Evolutionary conservation across 1,284 basidiomycete genomes (phyloP).

Genomic region (Somion occarium): DNA sequence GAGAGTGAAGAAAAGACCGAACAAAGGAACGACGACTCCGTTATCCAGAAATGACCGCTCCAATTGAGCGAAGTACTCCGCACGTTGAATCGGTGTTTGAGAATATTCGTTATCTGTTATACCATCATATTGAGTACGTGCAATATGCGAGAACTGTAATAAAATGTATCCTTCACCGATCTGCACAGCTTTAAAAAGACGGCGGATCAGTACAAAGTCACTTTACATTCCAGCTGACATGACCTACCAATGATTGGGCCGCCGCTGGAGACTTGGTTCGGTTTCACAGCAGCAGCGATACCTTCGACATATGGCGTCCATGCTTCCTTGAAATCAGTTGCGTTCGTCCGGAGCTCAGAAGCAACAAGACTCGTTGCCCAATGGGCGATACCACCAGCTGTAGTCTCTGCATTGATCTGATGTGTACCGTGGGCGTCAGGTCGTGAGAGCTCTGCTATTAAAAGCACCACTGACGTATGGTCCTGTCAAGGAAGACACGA

Average conservation of each 20-base stretch:
- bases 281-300: constrained; percentile 54
- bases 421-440: too few relatives aligned
- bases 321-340: constrained; percentile 58
- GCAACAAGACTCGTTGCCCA: constrained; percentile 71
- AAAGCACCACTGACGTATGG: constrained; percentile 19
- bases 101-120: constrained; percentile 71
- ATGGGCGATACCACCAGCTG: constrained; percentile 75
- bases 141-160: neutral
- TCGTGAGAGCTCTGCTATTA: too few relatives aligned
- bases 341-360: constrained; percentile 64
- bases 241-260: constrained; percentile 70
- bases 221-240: neutral
- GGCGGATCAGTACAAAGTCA: neutral
- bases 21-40: constrained; percentile 61
- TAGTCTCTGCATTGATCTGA: constrained; percentile 80
- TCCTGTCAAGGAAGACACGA: constrained; percentile 13
- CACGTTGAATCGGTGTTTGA: constrained; percentile 40
- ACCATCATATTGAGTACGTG: neutral
- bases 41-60: constrained; percentile 50
- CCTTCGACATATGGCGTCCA: constrained; percentile 70
- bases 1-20: constrained; percentile 1
- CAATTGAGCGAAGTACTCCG: constrained; percentile 65
- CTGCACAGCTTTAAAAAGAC: constrained; percentile 49
- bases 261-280: constrained; percentile 64
- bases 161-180: constrained; percentile 42